A percentile compares a stretch with the other conserved stretches of the same genome.
Conservation (phyloP, 139 green algal genomes). For the Chlorella vulgaris region DNA sequence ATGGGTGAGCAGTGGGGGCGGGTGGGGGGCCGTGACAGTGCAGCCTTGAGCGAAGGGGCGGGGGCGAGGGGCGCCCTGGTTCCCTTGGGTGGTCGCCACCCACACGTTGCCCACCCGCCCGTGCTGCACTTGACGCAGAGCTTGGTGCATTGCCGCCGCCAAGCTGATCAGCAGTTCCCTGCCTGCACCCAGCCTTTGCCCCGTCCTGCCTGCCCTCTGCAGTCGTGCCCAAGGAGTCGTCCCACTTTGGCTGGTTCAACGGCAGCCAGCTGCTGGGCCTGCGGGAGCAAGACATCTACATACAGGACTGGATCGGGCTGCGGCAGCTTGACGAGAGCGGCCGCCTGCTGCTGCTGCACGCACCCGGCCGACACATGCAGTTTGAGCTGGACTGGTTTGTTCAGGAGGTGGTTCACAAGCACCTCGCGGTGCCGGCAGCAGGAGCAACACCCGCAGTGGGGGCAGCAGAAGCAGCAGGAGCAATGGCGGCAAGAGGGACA, state of each 20-base stretch:
- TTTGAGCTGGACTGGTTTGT: conserved; percentile 80
- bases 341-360: conserved; percentile 46
- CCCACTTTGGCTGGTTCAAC: conserved; percentile 83
- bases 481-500: neutral
- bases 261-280: conserved; percentile 53
- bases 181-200: no score
- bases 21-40: neutral
- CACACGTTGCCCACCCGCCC: no score
- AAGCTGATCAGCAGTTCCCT: no score
- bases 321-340: conserved; percentile 64
- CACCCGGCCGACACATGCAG: conserved; percentile 79
- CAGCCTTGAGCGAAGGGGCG: neutral
- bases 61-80: neutral
- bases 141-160: no score
- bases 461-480: neutral
- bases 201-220: no score
- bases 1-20: conserved; percentile 50
- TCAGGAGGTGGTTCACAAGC: conserved; percentile 57
- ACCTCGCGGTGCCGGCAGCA: conserved; percentile 43
- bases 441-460: neutral
- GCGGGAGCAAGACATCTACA: conserved; percentile 52
- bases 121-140: no score
- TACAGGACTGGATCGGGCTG: conserved; percentile 76
- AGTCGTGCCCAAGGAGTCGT: conserved; percentile 78
- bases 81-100: no score